Evolutionary conservation across 2,329 filamentous ascomycete genomes (phyloP).

Genomic region (Rhynchosporium graminicola): DNA sequence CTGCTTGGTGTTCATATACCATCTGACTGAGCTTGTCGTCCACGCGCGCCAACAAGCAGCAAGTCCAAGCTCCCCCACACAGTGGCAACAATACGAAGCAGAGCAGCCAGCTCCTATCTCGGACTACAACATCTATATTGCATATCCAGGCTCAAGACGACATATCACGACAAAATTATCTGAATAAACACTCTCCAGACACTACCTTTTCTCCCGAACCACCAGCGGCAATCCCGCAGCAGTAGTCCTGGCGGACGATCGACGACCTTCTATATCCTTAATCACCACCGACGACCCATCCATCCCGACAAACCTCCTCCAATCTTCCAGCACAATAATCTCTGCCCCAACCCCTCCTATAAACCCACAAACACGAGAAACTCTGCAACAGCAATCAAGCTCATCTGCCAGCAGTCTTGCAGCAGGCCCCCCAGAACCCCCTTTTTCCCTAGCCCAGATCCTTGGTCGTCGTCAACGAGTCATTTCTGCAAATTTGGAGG

Average conservation of each 20-base stretch:
- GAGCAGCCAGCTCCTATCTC: neutral
- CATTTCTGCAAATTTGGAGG: conserved; percentile 43
- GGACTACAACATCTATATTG: conserved; percentile 16
- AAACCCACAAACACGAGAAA: conserved; percentile 28
- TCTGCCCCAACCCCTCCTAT: conserved; percentile 44
- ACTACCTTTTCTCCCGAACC: conserved; percentile 19
- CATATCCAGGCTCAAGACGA: conserved; percentile 15
- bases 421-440: conserved; percentile 29
- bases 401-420: conserved; percentile 31
- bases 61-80: conserved; percentile 17
- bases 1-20: conserved; percentile 19
- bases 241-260: conserved; percentile 75
- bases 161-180: conserved; percentile 20
- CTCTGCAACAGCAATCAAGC: conserved; percentile 27
- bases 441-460: conserved; percentile 43
- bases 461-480: conserved; percentile 59
- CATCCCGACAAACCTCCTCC: conserved; percentile 54
- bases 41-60: conserved; percentile 9
- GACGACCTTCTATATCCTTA: conserved; percentile 55
- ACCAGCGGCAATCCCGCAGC: conserved; percentile 51
- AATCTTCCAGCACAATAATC: conserved; percentile 50
- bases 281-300: conserved; percentile 68
- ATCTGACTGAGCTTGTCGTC: conserved; percentile 18
- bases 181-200: conserved; percentile 21
- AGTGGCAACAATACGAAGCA: neutral